Conservation (phyloP, 2,329 filamentous ascomycete species). For the Fusarium proliferatum region DNA sequence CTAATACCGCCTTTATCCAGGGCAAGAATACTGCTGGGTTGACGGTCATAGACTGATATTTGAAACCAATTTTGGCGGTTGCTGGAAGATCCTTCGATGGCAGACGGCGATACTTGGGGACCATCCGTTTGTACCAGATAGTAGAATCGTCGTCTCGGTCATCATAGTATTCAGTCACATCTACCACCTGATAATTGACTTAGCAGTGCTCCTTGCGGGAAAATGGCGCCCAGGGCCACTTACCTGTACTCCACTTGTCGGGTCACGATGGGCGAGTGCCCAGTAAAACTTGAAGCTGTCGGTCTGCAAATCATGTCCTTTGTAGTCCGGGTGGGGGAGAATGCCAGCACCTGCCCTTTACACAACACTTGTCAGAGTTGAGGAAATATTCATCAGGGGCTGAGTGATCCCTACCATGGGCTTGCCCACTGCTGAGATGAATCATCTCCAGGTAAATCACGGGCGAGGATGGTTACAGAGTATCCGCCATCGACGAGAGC, state of each 20-base stretch:
- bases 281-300: not conserved
- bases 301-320: not conserved
- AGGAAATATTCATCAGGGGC: not conserved
- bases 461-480: not conserved
- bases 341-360: not conserved
- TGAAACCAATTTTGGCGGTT: not conserved
- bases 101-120: not conserved
- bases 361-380: not conserved
- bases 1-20: not conserved
- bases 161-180: not conserved
- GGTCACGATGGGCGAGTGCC: not conserved
- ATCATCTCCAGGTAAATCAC: not conserved
- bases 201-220: not conserved
- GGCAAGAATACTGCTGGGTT: not conserved
- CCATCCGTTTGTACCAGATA: not conserved
- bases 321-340: not conserved
- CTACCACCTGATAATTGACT: not conserved
- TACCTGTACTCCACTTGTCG: not conserved
- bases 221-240: not conserved
- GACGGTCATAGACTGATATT: not conserved
- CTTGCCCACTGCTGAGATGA: not conserved
- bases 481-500: not conserved
- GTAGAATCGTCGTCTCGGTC: not conserved
- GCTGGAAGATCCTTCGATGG: not conserved
- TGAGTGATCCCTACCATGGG: not conserved